These are phyloP conservation scores for Jacaranda mimosifolia DNA, from an alignment of 257 asterid species.

Conservation along the genomic window DNA sequence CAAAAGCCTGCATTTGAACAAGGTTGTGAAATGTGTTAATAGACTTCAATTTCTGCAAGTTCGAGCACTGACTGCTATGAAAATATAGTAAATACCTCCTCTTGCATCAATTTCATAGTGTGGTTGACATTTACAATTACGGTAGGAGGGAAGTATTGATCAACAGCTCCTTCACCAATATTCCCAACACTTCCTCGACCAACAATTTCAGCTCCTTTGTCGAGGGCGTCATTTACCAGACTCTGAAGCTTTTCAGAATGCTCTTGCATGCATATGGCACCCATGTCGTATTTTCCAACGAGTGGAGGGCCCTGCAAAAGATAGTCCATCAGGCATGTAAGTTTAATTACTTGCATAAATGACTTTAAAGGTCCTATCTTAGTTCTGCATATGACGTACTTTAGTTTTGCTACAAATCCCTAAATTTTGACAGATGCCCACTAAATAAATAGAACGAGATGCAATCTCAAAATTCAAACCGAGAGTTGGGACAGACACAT, in stretches of 20 bases:
- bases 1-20: constrained; percentile 79
- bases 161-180: constrained; percentile 97
- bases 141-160: constrained; percentile 97
- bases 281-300: constrained; percentile 93
- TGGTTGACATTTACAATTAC: constrained; percentile 87
- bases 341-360: neutral
- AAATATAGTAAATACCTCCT: constrained; percentile 68
- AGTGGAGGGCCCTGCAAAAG: constrained; percentile 90
- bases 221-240: constrained; percentile 86
- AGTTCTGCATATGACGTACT: too few relatives aligned
- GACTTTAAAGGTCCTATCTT: neutral
- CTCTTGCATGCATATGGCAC: constrained; percentile 99
- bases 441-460: too few relatives aligned
- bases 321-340: constrained; percentile 34
- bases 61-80: constrained; percentile 14
- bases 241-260: constrained; percentile 95
- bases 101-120: constrained; percentile 96
- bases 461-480: too few relatives aligned
- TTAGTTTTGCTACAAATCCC: too few relatives aligned
- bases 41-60: constrained; percentile 24
- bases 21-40: constrained; percentile 21
- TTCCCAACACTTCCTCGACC: constrained; percentile 96
- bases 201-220: constrained; percentile 91
- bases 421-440: too few relatives aligned
- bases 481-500: too few relatives aligned